phyloP scores from a whole-genome alignment of 2,329 filamentous ascomycete genomes.

The Neonectria sp. region DNA sequence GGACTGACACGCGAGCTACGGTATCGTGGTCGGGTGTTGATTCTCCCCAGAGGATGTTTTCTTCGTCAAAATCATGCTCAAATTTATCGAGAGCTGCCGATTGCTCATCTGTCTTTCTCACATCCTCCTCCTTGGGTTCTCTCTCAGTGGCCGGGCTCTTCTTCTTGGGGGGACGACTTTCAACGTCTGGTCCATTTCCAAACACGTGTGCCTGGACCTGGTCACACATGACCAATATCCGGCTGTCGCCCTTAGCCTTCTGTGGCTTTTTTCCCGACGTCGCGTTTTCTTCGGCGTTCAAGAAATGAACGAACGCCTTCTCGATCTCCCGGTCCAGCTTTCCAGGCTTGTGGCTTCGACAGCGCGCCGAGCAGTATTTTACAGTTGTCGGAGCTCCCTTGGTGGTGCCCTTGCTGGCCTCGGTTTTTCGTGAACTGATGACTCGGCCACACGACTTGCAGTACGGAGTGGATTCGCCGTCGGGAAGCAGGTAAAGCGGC shows the following conservation, averaged over 20 bases:
- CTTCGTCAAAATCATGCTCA: slow-evolving; percentile 30
- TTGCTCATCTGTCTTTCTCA: background rate
- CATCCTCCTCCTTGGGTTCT: background rate
- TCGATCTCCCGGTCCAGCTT: slow-evolving; percentile 68
- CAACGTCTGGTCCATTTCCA: slow-evolving; percentile 52
- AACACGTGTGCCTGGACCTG: slow-evolving; percentile 66
- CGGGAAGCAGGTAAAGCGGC: slow-evolving; percentile 66
- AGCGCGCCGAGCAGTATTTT: slow-evolving; percentile 72
- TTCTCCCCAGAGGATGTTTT: slow-evolving; percentile 2
- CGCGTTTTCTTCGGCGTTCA: slow-evolving; percentile 35
- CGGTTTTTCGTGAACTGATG: slow-evolving; percentile 58
- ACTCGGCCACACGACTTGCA: slow-evolving; percentile 71
- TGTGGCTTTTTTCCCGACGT: background rate
- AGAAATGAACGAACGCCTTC: slow-evolving; percentile 58
- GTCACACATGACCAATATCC: slow-evolving; percentile 64
- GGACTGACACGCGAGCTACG: slow-evolving; percentile 52
- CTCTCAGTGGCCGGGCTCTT: background rate
- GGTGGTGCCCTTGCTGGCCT: slow-evolving; percentile 42
- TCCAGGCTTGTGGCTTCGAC: slow-evolving; percentile 65
- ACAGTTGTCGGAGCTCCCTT: slow-evolving; percentile 23
- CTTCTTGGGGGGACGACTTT: background rate
- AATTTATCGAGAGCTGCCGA: background rate
- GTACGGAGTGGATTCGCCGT: slow-evolving; percentile 66
- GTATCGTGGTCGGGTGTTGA: slow-evolving; percentile 55
- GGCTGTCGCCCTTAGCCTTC: slow-evolving; percentile 58